Evolutionary conservation across 2,329 filamentous ascomycete genomes (phyloP).

Genomic region (Calonectria montana): DNA sequence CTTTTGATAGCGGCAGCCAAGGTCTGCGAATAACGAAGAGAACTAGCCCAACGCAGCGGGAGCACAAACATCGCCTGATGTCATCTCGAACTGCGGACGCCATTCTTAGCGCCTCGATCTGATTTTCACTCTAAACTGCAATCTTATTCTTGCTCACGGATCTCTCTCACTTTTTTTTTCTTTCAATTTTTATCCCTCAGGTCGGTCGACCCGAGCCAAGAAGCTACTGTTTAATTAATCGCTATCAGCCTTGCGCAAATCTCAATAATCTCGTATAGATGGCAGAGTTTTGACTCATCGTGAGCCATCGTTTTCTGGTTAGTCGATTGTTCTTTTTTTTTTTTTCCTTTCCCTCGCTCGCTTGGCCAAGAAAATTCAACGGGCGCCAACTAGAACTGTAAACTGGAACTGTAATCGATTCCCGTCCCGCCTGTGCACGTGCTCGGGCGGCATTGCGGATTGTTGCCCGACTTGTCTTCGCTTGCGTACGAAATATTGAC

Average conservation of each 20-base stretch:
- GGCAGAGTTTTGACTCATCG: constrained; percentile 12
- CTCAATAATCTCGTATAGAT: background rate
- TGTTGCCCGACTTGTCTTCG: background rate
- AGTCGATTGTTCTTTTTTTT: background rate
- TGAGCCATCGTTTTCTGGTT: constrained; percentile 5
- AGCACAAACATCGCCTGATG: background rate
- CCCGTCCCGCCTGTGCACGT: constrained; percentile 2
- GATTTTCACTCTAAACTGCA: background rate
- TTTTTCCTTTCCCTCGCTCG: background rate
- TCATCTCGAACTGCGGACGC: background rate
- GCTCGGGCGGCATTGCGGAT: background rate
- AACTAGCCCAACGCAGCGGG: background rate
- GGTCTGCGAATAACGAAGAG: background rate
- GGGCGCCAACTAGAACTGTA: background rate
- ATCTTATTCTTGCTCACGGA: background rate
- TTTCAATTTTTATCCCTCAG: background rate
- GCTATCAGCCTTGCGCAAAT: background rate
- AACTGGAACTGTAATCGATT: constrained; percentile 3
- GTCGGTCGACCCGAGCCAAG: constrained; percentile 2
- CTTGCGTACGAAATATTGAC: background rate
- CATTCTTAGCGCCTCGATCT: background rate
- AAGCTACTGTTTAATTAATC: constrained; percentile 1
- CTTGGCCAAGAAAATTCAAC: background rate
- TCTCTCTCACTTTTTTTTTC: background rate
- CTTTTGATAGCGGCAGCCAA: background rate